phyloP scores from a whole-genome alignment of 2,329 filamentous ascomycete species.

The Ceratocystis papillata region DNA sequence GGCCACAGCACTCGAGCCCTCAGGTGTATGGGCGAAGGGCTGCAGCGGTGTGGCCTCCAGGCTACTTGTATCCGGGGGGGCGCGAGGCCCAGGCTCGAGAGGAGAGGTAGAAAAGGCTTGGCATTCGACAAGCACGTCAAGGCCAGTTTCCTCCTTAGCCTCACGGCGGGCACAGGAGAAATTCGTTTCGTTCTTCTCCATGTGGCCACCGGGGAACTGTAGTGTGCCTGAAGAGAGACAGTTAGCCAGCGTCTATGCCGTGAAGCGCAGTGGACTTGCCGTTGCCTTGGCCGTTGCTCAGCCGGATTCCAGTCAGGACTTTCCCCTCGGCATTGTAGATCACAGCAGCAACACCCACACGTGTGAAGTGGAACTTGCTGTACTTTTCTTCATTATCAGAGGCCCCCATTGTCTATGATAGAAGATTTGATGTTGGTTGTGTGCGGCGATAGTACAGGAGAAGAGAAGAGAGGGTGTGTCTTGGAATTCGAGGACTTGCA shows the following conservation, averaged over 20 bases:
- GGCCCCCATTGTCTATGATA: not conserved
- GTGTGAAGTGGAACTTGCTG: slow-evolving; percentile 30
- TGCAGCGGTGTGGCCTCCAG: slow-evolving; percentile 1
- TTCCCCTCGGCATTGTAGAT: slow-evolving; percentile 36
- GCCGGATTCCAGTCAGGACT: slow-evolving; percentile 40
- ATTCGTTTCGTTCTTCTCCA: slow-evolving; percentile 57
- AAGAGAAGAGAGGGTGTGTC: not conserved
- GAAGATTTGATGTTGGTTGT: not conserved
- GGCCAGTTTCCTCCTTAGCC: slow-evolving; percentile 57
- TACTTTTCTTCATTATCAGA: not conserved
- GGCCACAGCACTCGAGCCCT: not conserved
- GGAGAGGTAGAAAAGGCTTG: not conserved
- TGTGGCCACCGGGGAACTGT: slow-evolving; percentile 63
- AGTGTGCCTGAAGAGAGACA: slow-evolving; percentile 40
- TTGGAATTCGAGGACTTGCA: too few species aligned
- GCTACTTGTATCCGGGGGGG: not conserved
- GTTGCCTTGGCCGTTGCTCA: slow-evolving; percentile 38
- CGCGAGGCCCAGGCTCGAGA: not conserved
- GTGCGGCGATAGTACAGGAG: not conserved
- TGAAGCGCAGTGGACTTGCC: slow-evolving; percentile 31
- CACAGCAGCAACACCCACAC: slow-evolving; percentile 42
- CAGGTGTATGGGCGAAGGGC: not conserved
- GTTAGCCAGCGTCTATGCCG: not conserved
- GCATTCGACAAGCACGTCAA: slow-evolving; percentile 40
- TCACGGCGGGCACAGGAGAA: slow-evolving; percentile 56